Conservation (phyloP, 345 rosid species). For the Eucalyptus melliodora region DNA sequence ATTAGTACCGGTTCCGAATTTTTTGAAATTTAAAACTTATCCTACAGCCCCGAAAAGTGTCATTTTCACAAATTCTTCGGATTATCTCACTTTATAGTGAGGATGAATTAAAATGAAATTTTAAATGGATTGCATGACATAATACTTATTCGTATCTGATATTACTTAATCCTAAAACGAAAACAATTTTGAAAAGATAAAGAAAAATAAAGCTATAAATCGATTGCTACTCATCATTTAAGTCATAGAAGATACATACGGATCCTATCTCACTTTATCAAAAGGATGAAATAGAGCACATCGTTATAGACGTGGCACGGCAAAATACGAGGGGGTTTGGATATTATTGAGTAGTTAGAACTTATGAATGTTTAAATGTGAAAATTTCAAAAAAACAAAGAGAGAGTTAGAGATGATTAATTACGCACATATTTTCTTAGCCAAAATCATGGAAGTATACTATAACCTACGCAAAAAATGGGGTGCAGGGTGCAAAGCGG, state of each 20-base stretch:
- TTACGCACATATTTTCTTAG: not conserved
- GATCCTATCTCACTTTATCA: fast-evolving
- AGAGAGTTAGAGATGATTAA: not conserved
- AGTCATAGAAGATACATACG: not conserved
- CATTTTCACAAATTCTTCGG: no score
- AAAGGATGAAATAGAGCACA: not conserved
- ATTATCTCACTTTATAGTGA: not conserved
- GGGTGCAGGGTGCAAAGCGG: no score
- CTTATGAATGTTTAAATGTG: not conserved
- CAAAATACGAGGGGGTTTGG: fast-evolving
- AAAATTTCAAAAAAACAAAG: not conserved
- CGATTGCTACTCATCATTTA: not conserved
- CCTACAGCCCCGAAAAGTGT: no score
- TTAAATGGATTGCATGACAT: no score
- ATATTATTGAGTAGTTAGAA: not conserved
- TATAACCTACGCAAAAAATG: not conserved
- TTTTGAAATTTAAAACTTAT: no score
- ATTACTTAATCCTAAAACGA: not conserved
- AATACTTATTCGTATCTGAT: not conserved
- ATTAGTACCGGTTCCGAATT: not conserved
- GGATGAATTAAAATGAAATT: not conserved
- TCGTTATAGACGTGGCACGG: no score
- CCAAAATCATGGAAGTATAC: not conserved
- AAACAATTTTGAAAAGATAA: not conserved
- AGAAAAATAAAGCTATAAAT: not conserved